Evolutionary conservation across 768 basidiomycete genomes (phyloP), one percentile per base, ranked within the genome.

Genomic region (Coprinopsis marcescibilis): DNA sequence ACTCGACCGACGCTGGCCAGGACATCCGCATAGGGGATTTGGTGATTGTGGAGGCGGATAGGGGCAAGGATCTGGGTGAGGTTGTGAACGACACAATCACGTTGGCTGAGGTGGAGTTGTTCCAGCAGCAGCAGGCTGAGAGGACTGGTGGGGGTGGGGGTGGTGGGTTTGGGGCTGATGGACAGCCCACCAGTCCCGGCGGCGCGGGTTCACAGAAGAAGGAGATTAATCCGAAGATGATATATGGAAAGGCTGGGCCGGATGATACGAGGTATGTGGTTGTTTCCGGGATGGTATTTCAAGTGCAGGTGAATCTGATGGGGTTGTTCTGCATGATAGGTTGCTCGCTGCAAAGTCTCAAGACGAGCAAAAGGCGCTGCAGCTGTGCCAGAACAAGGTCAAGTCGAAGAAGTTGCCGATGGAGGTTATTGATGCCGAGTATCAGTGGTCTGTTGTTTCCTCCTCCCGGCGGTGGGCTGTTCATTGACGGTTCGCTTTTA

Each of bases 401-500:
- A 73, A 83, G 44, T 90, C 92, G 63, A 89, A 94, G 70, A 92
- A 92, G 61, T 68, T 97, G 60, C 93, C 93, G 14, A 99, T 99
- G 95, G 91, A 97, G 65, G 93, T 99, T 49, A 83, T 96, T 40
- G 95, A 97, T 65, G 95, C 94, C 25, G 95, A 98, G 67, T 99
- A 94, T 69, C 95, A 99, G 61, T 98, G 93, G 93, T 93, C 47
- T 23, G 85, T 68, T 20, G 20, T 29, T 29, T 12, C 1, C 36
- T 46, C 13, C 10, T 24, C 10, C 34, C 42, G 21, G 39, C 45
- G 41, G 32, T 15, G 5, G 35, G 24, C 27, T 46, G 17, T 21
- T 24, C 51, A 35, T 34, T 46, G 20, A 25, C 42, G 11, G 43
- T 20, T 1, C 12, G 14, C 7, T 17, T 37, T 19, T 37, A 43